These are phyloP conservation scores for Wickerhamiella galacta DNA, from an alignment of 805 yeast genomes.

Conservation along the genomic window DNA sequence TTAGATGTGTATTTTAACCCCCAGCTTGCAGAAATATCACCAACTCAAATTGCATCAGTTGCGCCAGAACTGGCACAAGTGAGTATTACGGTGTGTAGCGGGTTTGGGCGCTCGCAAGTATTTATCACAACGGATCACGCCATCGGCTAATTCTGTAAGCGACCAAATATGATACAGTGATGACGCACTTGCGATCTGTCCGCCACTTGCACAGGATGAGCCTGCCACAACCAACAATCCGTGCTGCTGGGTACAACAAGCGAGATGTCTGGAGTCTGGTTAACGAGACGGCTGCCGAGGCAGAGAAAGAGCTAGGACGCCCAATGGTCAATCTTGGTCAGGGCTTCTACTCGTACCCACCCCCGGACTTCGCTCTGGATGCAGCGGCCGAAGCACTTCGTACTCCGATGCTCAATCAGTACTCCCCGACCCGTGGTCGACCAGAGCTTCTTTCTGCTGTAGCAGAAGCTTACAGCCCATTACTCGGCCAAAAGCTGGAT, in stretches of 20 bases:
- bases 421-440: slow-evolving; percentile 82
- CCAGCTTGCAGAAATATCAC: too few relatives aligned
- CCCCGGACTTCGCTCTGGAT: slow-evolving; percentile 79
- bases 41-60: too few relatives aligned
- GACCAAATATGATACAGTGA: too few relatives aligned
- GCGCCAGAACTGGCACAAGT: too few relatives aligned
- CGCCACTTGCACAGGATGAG: too few relatives aligned
- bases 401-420: slow-evolving; percentile 67
- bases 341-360: slow-evolving; percentile 91
- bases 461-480: slow-evolving; percentile 52
- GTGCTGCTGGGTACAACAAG: slow-evolving; percentile 32
- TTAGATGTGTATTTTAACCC: too few relatives aligned
- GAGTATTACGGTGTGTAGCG: too few relatives aligned
- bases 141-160: too few relatives aligned
- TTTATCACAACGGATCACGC: too few relatives aligned
- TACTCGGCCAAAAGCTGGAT: slow-evolving; percentile 39
- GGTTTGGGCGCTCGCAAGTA: too few relatives aligned
- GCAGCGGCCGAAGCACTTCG: slow-evolving; percentile 68
- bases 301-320: slow-evolving; percentile 48
- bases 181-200: too few relatives aligned
- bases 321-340: slow-evolving; percentile 85
- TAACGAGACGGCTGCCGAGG: slow-evolving; percentile 86
- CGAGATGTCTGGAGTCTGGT: slow-evolving; percentile 94
- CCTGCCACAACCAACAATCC: slow-evolving; percentile 8
- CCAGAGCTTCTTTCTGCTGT: slow-evolving; percentile 57